Conservation (phyloP, 495 filamentous ascomycete species). For the Trichoderma asperelloides region DNA sequence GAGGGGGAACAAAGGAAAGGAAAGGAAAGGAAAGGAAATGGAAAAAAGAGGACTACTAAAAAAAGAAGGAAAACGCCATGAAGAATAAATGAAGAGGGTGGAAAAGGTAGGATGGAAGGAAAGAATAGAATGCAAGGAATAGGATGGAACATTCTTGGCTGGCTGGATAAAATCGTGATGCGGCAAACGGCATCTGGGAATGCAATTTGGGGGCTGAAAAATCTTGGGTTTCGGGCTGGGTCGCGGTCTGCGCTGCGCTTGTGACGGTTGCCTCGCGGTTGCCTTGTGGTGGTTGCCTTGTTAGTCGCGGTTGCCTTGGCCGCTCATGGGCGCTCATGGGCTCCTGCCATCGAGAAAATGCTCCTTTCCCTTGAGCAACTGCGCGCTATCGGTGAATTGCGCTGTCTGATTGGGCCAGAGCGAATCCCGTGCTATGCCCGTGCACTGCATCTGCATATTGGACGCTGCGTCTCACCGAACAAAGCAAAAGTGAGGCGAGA, state of each 20-base stretch:
- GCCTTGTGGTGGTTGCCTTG: neutral
- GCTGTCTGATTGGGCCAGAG: neutral
- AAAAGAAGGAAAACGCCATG: no score
- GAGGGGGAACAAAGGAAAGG: no score
- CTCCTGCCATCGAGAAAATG: no score
- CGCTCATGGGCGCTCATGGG: no score
- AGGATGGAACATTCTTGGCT: no score
- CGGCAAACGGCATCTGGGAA: no score
- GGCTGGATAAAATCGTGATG: no score
- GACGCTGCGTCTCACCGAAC: neutral
- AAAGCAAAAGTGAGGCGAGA: neutral
- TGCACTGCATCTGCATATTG: neutral
- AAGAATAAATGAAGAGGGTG: no score
- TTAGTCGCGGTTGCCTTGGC: neutral
- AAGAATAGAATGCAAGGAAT: no score
- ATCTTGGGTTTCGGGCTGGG: constrained; percentile 3
- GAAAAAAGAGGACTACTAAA: neutral
- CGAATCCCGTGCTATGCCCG: neutral
- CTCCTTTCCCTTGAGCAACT: no score
- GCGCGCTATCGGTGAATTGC: neutral
- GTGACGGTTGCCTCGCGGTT: neutral
- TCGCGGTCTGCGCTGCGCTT: neutral
- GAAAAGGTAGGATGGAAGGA: no score
- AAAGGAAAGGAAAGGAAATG: no score
- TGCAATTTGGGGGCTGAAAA: neutral